These are phyloP conservation scores for Pythium guiyangense DNA, from an alignment of 352 stramenopile genomes.

Conservation along the genomic window DNA sequence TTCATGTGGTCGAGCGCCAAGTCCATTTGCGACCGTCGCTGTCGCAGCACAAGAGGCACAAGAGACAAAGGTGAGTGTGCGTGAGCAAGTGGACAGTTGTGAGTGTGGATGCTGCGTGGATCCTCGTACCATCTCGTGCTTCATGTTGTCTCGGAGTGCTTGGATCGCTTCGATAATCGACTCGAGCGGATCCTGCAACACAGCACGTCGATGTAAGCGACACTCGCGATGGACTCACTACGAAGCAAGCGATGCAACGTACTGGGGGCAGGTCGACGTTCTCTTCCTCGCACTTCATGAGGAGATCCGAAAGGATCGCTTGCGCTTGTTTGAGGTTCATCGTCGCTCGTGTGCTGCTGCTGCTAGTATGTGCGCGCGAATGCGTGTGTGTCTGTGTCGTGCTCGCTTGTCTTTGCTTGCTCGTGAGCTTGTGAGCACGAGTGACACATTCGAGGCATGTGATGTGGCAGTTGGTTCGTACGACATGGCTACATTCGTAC, in stretches of 20 bases:
- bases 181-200: constrained; percentile 33
- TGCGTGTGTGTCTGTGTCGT: no score
- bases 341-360: no score
- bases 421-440: no score
- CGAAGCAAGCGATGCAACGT: no score
- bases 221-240: no score
- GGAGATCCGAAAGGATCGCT: constrained; percentile 46
- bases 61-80: background rate
- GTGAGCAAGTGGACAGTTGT: background rate
- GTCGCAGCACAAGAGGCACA: background rate
- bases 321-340: constrained; percentile 62
- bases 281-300: constrained; percentile 61
- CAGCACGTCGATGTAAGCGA: background rate
- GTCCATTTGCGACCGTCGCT: constrained; percentile 27
- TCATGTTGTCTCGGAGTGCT: constrained; percentile 27
- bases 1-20: constrained; percentile 36
- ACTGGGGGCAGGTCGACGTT: constrained; percentile 39
- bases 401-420: no score
- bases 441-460: no score
- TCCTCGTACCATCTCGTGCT: constrained; percentile 40
- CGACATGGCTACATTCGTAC: no score
- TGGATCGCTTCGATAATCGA: constrained; percentile 32
- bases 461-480: no score
- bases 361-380: no score
- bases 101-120: no score